Evolutionary conservation across 1,284 basidiomycete species (phyloP), one percentile per base, ranked within the genome.

Genomic region (Ganoderma sinense): DNA sequence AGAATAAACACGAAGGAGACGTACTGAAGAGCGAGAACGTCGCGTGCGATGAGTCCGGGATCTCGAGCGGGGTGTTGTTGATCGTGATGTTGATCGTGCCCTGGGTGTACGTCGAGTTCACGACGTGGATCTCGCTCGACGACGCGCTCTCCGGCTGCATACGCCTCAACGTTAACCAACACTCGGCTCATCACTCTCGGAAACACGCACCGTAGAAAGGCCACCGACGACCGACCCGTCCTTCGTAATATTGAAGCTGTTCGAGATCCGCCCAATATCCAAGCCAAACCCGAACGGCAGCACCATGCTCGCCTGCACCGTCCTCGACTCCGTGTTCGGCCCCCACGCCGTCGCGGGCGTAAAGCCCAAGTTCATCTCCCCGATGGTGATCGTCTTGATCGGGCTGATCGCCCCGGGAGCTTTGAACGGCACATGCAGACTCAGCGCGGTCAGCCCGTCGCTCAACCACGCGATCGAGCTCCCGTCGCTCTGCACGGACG

Each of bases 241-340:
- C 75, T 80, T 87, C 45, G 86, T 84, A 74, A 91, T 90, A 58
- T 86, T 89, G 78, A 92, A 91, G 67, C 84, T 82, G 78, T 94
- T 94, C 77, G 87, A 82, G 40, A 94, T 93, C 74, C 89, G 79
- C 39, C 85, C 85, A 65, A 95, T 89, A n/a, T 83, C 81, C 16
- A 94, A 65, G 33, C 82, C 82, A 80, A 95, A 94, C n/a, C 93
- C 94, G 74, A 95, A 95, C 39, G 93, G 94, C 65, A 95, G 80
- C 66, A 69, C 73, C 72, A 95, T 82, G 43, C 79, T 79, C 16
- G 91, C 93, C 40, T 85, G 84, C 29, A 94, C 86, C 11, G 86
- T 84, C 72, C 86, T 84, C 73, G 90, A 92, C 69, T 87, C 84
- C 8, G 88, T 82, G 39, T 80, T 79, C 0, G 93, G 93, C 26